phyloP scores from a whole-genome alignment of 2,329 filamentous ascomycete species.

The Apiospora aurea region DNA sequence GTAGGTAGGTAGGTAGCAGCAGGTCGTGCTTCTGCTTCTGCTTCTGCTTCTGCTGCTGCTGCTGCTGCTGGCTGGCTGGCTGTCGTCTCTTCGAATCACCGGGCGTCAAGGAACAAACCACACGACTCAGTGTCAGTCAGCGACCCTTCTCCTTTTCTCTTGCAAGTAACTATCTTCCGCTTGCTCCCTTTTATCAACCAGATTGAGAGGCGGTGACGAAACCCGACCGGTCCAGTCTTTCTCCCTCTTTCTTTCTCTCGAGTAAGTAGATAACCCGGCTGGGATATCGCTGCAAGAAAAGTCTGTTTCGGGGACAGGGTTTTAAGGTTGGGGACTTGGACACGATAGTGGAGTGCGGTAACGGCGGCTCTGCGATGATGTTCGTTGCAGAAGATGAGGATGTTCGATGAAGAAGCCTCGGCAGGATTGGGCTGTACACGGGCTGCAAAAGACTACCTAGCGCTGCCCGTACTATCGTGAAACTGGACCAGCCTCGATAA shows the following conservation, averaged over 20 bases:
- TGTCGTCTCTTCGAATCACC: background rate
- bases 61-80: too few species aligned
- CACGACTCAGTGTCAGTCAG: background rate
- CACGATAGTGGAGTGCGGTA: conserved; percentile 3
- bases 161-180: background rate
- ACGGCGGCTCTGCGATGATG: conserved; percentile 14
- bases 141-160: too few species aligned
- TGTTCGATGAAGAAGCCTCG: background rate
- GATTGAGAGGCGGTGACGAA: background rate
- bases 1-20: too few species aligned
- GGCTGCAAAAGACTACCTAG: background rate
- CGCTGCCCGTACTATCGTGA: conserved; percentile 18
- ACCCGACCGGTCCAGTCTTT: background rate
- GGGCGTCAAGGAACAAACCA: conserved; percentile 8
- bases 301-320: background rate
- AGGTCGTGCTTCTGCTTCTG: too few species aligned
- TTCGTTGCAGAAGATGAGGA: conserved; percentile 19
- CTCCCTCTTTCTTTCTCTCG: background rate
- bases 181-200: background rate
- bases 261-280: background rate
- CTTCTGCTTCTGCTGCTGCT: too few species aligned
- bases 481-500: background rate
- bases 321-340: conserved; percentile 16
- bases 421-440: background rate
- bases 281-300: conserved; percentile 7